A percentile compares a stretch with the other conserved stretches of the same genome.
phyloP scores from a whole-genome alignment of 2,329 filamentous ascomycete genomes.

The Lasiodiplodia citricola region DNA sequence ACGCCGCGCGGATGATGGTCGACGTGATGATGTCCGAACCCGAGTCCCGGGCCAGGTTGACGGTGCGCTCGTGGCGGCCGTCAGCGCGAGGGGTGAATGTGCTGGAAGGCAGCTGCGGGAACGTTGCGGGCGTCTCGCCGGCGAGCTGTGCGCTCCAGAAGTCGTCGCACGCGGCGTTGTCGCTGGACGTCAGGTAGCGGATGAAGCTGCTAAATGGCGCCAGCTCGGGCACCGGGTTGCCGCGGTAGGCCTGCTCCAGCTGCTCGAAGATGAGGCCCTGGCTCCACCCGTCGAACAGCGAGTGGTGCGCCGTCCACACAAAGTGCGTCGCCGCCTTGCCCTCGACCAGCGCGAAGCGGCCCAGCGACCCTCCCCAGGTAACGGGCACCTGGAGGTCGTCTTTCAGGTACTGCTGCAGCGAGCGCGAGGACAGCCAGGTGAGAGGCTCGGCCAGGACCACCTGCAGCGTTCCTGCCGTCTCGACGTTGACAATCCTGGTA shows the following conservation, averaged over 20 bases:
- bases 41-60: neutral
- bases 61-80: neutral
- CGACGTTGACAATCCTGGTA: constrained; percentile 48
- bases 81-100: neutral
- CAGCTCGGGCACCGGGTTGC: neutral
- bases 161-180: neutral
- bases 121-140: neutral
- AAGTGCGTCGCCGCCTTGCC: constrained; percentile 20
- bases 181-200: neutral
- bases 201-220: constrained; percentile 1
- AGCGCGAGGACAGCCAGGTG: constrained; percentile 20
- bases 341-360: constrained; percentile 44
- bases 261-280: constrained; percentile 1
- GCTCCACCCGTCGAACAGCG: constrained; percentile 44
- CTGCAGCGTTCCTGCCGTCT: constrained; percentile 38
- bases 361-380: constrained; percentile 47
- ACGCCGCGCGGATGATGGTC: constrained; percentile 35
- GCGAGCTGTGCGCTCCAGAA: constrained; percentile 9
- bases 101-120: neutral
- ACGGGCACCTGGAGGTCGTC: constrained; percentile 43
- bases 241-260: constrained; percentile 4
- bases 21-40: constrained; percentile 27
- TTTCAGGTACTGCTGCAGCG: constrained; percentile 33
- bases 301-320: constrained; percentile 39
- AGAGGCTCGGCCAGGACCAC: constrained; percentile 36